Evolutionary conservation across 805 yeast genomes (phyloP).

Genomic region (Hemisphaericaspora nanyangensis): DNA sequence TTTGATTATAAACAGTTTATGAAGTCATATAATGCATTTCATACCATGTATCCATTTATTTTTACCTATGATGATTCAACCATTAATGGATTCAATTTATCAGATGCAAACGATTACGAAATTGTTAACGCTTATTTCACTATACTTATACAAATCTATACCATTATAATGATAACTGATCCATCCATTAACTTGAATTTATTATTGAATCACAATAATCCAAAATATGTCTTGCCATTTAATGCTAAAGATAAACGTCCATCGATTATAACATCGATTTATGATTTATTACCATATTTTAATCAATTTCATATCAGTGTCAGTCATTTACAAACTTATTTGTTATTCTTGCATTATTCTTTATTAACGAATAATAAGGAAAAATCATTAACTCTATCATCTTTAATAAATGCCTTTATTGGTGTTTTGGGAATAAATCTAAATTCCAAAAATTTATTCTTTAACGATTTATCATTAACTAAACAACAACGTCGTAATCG

Average conservation of each 20-base stretch:
- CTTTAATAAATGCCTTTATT: slow-evolving; percentile 39
- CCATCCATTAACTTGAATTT: slow-evolving; percentile 40
- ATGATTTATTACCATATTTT: slow-evolving; percentile 44
- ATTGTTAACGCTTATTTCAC: slow-evolving; percentile 40
- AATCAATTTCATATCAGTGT: slow-evolving; percentile 46
- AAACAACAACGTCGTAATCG: slow-evolving; percentile 33
- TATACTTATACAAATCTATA: slow-evolving; percentile 46
- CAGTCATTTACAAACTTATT: slow-evolving; percentile 47
- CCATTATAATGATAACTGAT: slow-evolving; percentile 51
- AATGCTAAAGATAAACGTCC: slow-evolving; percentile 20
- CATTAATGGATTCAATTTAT: slow-evolving; percentile 46
- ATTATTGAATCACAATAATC: slow-evolving; percentile 34
- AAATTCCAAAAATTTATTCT: slow-evolving; percentile 37
- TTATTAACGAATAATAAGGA: slow-evolving; percentile 41
- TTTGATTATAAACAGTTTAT: slow-evolving; percentile 52
- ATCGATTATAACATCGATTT: slow-evolving; percentile 34
- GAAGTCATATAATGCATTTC: slow-evolving; percentile 47
- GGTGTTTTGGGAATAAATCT: slow-evolving; percentile 42
- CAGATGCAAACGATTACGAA: slow-evolving; percentile 40
- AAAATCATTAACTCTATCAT: slow-evolving; percentile 33
- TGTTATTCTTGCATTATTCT: slow-evolving; percentile 47
- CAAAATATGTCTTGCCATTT: slow-evolving; percentile 19
- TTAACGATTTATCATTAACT: slow-evolving; percentile 44
- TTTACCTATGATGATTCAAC: slow-evolving; percentile 45
- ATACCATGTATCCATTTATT: slow-evolving; percentile 45